Conservation (phyloP, 768 basidiomycete species). For the Termitomyces sp. region DNA sequence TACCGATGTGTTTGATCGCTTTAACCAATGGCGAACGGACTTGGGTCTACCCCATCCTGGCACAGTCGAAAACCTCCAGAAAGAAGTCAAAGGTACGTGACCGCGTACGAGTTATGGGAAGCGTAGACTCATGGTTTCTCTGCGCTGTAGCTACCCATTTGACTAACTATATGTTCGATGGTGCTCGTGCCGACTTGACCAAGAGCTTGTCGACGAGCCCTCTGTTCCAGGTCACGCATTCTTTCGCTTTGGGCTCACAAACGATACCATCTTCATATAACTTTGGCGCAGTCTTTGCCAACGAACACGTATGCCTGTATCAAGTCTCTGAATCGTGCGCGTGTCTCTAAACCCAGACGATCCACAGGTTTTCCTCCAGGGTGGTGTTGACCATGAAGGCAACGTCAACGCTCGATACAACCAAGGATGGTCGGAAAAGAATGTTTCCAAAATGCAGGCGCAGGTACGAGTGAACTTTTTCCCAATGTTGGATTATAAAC, state of each 20-base stretch:
- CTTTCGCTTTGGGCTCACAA: constrained; percentile 88
- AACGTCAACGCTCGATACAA: constrained; percentile 86
- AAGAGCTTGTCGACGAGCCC: constrained; percentile 92
- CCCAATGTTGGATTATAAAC: background rate
- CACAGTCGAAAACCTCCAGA: constrained; percentile 86
- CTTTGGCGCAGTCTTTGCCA: constrained; percentile 92
- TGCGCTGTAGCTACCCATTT: constrained; percentile 72
- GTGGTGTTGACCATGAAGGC: constrained; percentile 91
- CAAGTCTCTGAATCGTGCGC: constrained; percentile 16
- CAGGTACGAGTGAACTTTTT: constrained; percentile 55
- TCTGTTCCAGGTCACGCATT: constrained; percentile 98
- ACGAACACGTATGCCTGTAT: constrained; percentile 54
- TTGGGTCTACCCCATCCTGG: constrained; percentile 90
- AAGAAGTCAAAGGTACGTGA: constrained; percentile 83
- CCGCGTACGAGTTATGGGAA: constrained; percentile 1
- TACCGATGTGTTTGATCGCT: constrained; percentile 63
- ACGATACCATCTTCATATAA: constrained; percentile 86
- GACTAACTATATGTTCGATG: constrained; percentile 95
- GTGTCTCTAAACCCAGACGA: constrained; percentile 21
- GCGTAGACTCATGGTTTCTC: constrained; percentile 5
- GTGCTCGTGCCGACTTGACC: constrained; percentile 92
- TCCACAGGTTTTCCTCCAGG: constrained; percentile 83
- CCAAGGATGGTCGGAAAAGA: constrained; percentile 77
- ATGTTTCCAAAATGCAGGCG: constrained; percentile 82
- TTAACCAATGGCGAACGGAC: constrained; percentile 78